phyloP scores from a whole-genome alignment of 2,329 filamentous ascomycete species.

The Helotiales sp. region DNA sequence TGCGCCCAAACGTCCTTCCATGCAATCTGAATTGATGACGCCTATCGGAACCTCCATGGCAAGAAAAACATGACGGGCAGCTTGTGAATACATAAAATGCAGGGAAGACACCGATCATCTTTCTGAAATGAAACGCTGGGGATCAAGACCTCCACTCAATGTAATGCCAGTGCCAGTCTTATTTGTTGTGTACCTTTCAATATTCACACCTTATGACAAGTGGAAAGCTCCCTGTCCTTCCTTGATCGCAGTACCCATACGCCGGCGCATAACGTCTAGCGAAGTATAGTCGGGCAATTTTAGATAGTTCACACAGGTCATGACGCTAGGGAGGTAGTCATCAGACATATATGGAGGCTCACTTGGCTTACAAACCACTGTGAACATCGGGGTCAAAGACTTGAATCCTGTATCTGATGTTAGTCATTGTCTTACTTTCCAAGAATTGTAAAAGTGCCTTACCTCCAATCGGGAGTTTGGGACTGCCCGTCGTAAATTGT shows the following conservation, averaged over 20 bases:
- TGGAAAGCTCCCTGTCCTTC: slow-evolving; percentile 99
- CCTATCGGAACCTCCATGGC: slow-evolving; percentile 14
- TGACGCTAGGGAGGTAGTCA: slow-evolving; percentile 98
- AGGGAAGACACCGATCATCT: slow-evolving; percentile 25
- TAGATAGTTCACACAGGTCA: slow-evolving; percentile 99
- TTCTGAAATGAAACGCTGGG: slow-evolving; percentile 22
- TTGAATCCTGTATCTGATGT: slow-evolving; percentile 74
- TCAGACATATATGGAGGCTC: slow-evolving; percentile 91
- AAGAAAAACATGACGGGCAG: slow-evolving; percentile 21
- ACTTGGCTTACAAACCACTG: slow-evolving; percentile 97
- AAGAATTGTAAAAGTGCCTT: slow-evolving; percentile 39
- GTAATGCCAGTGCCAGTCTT: slow-evolving; percentile 7
- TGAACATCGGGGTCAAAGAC: slow-evolving; percentile 96
- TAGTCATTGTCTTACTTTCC: slow-evolving; percentile 28
- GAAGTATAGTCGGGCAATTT: slow-evolving; percentile 94
- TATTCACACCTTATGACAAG: slow-evolving; percentile 62
- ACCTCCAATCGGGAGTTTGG: slow-evolving; percentile 98
- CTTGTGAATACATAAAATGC: slow-evolving; percentile 32
- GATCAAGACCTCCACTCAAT: slow-evolving; percentile 14
- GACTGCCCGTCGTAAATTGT: slow-evolving; percentile 96
- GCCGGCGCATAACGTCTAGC: slow-evolving; percentile 73
- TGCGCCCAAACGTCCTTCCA: slow-evolving; percentile 38
- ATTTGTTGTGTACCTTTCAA: slow-evolving; percentile 4
- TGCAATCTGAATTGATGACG: slow-evolving; percentile 34
- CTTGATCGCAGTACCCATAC: slow-evolving; percentile 81